These are phyloP conservation scores for Fusarium gaditjirri DNA, from an alignment of 2,329 filamentous ascomycete genomes.

Conservation along the genomic window DNA sequence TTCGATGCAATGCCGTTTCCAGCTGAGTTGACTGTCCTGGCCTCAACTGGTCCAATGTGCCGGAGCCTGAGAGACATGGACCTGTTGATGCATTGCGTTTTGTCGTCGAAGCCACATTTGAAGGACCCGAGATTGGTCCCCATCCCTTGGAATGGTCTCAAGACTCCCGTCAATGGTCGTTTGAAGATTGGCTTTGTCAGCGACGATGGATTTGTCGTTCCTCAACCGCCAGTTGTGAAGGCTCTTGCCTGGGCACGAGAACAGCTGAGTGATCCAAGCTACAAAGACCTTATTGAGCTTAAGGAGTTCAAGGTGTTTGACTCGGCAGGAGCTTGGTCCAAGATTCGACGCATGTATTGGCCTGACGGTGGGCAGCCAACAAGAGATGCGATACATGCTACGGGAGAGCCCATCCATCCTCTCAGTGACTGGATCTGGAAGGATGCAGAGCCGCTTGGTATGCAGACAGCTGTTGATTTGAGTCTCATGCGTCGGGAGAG, in stretches of 20 bases:
- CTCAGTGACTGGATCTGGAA: background rate
- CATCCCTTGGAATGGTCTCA: constrained; percentile 40
- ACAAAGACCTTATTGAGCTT: background rate
- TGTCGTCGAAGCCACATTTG: background rate
- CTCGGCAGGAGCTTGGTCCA: background rate
- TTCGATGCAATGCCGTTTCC: constrained; percentile 34
- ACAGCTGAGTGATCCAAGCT: background rate
- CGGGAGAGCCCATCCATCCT: background rate
- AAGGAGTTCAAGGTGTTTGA: background rate
- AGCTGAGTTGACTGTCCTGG: constrained; percentile 48
- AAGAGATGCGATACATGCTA: background rate
- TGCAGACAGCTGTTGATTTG: background rate
- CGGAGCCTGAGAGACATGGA: constrained; percentile 4
- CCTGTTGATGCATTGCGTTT: background rate
- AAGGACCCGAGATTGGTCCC: constrained; percentile 41
- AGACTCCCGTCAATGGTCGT: constrained; percentile 60
- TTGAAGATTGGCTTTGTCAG: constrained; percentile 49
- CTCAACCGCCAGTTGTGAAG: constrained; percentile 67
- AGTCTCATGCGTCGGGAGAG: background rate
- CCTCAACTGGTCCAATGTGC: background rate
- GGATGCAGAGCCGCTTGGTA: background rate
- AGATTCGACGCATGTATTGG: background rate
- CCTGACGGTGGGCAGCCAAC: background rate
- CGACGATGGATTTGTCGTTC: constrained; percentile 61
- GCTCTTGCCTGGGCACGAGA: constrained; percentile 53